Evolutionary conservation across 139 green algal genomes (phyloP), one percentile per base, ranked within the genome.

Genomic region (Volvox africanus): DNA sequence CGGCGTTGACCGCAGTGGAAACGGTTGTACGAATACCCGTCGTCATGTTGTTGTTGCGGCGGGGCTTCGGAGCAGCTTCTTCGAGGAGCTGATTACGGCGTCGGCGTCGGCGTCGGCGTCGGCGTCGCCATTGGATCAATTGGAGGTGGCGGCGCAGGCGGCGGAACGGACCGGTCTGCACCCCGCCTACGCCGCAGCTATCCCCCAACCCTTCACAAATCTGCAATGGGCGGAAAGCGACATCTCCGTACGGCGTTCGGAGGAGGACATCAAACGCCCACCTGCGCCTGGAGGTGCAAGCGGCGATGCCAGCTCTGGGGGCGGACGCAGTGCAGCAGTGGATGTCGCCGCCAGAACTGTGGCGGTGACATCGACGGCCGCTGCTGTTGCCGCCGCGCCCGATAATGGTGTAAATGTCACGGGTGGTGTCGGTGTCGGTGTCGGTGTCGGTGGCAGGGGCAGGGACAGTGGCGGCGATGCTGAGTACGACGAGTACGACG

Each of bases 401-500:
- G 44, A 55, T 14, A 55, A 9, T 55, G 9, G n/a, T 3, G 33
- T 6, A 2, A 68, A 84, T n/a, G 81, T 19, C 55, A 33, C 12
- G 18, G 77, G 55, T 44, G 50, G 50, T 24, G 28, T 16, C 55
- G 16, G 11, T 55, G 55, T 12, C 20, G 13, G 37, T 17, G 9
- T 37, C 36, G 78, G 37, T 20, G 78, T 35, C 37, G 65, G 35
- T 55, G 44, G 44, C 44, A n/a, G n/a, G n/a, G n/a, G n/a, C 77
- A 82, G 30, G 35, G 30, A 19, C 22, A 50, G 80, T 22, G 20
- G 44, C 6, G 50, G 6, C 26, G 55, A 17, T 65, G 37, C 9
- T 13, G 68, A 21, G 13, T n/a, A 73, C 2, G 36, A 11, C 0
- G 37, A 73, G 84, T 89, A 85, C 86, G 86, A 90, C n/a, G 86